These are phyloP conservation scores for Psilocybe tampanensis DNA, from an alignment of 768 basidiomycete genomes.

Conservation along the genomic window DNA sequence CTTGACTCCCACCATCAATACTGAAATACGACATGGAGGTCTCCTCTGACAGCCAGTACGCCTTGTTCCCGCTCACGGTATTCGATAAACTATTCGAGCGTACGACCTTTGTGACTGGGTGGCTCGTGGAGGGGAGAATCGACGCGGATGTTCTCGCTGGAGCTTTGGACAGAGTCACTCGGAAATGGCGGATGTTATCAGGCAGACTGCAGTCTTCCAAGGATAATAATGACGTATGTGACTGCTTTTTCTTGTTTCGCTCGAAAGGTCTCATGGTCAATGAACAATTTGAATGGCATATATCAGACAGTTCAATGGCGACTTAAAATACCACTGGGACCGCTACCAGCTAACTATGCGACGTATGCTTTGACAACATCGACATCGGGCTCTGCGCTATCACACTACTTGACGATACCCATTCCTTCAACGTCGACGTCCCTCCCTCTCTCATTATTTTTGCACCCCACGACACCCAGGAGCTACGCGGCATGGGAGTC, in stretches of 20 bases:
- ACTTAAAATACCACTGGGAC: constrained; percentile 37
- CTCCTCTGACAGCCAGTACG: constrained; percentile 10
- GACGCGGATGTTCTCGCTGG: constrained; percentile 31
- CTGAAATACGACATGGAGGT: constrained; percentile 1
- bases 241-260: no score
- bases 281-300: no score
- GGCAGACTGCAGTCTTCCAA: constrained; percentile 26
- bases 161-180: constrained; percentile 27
- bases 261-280: no score
- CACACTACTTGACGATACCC: constrained; percentile 36
- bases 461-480: constrained; percentile 40
- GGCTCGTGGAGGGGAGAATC: constrained; percentile 43
- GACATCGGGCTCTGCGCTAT: constrained; percentile 34
- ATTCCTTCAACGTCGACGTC: constrained; percentile 33
- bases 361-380: constrained; percentile 39
- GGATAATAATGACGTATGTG: constrained; percentile 16
- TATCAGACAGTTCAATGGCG: constrained; percentile 34
- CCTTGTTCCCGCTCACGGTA: constrained; percentile 35
- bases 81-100: constrained; percentile 35
- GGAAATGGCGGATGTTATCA: constrained; percentile 31
- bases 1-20: background rate
- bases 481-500: constrained; percentile 38
- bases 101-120: constrained; percentile 42
- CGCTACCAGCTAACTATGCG: constrained; percentile 33
- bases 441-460: constrained; percentile 39